Evolutionary conservation across 2,329 filamentous ascomycete genomes (phyloP), one percentile per base, ranked within the genome.

Genomic region (Rosellinia necatrix): DNA sequence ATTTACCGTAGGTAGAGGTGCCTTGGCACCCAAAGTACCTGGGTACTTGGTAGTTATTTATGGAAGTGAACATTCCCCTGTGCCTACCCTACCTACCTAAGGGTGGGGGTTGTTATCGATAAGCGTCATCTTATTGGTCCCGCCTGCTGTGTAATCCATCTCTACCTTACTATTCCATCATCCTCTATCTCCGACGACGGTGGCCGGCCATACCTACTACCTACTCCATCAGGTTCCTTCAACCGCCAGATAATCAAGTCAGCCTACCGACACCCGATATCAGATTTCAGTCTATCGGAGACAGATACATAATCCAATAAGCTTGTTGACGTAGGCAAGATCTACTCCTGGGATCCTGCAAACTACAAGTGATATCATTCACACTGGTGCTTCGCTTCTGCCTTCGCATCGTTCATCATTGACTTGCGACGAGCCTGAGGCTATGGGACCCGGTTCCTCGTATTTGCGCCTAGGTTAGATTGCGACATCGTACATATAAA

Each of bases 161-260:
- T 47, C 52, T 49, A n/a, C 34, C n/a, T n/a, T n/a, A 17, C 22
- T 34, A 35, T 62, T 62, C 59, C 61, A 62, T 62, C 44, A 37
- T 30, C 48, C 37, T 62, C 59, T 50, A 64, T 62, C 55, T 47
- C 51, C 53, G 52, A 59, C 57, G 24, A 49, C 49, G 43, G 43
- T 42, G 13, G 34, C 35, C 32, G 12, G 13, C 35, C 34, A 34
- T 34, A 19, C 21, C 10, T 27, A n/a, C 25, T 35, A 19, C 17
- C 35, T 53, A 30, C 29, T 25, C 35, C 29, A 27, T 24, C 25
- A 50, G 21, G 25, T 42, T n/a, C n/a, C n/a, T n/a, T n/a, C n/a
- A n/a, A n/a, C n/a, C n/a, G n/a, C n/a, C 17, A 37, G 32, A 35
- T 32, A 48, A 43, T 13, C 3, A 15, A 53, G 12, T 12, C 24